Evolutionary conservation across 257 asterid genomes (phyloP).

Genomic region (Fraxinus excelsior): DNA sequence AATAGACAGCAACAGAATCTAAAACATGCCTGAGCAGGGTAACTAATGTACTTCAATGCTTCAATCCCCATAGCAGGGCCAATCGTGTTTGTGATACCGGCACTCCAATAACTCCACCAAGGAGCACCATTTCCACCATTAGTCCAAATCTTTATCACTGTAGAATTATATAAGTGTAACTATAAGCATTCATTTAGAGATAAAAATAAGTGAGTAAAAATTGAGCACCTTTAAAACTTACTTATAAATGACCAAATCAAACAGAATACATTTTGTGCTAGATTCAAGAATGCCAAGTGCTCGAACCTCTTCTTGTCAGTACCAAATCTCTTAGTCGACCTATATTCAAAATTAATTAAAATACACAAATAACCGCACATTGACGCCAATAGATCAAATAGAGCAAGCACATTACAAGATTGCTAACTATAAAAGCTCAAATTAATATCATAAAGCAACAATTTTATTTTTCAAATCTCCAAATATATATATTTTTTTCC

Average conservation of each 20-base stretch:
- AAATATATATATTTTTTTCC: no score
- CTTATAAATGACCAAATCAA: slow-evolving; percentile 89
- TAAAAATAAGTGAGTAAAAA: not conserved
- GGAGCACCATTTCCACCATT: slow-evolving; percentile 82
- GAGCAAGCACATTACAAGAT: not conserved
- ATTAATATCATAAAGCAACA: not conserved
- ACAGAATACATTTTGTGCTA: slow-evolving; percentile 87
- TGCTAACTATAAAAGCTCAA: no score
- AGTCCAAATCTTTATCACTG: slow-evolving; percentile 91
- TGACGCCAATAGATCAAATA: not conserved
- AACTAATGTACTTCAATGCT: slow-evolving; percentile 93
- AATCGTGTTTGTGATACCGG: slow-evolving; percentile 88
- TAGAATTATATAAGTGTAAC: slow-evolving; percentile 21
- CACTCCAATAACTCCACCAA: slow-evolving; percentile 99
- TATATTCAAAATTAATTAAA: slow-evolving; percentile 26
- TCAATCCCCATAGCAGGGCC: slow-evolving; percentile 99
- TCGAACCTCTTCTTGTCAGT: slow-evolving; percentile 85
- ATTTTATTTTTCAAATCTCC: not conserved
- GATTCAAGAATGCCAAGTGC: slow-evolving; percentile 91
- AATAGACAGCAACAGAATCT: not conserved
- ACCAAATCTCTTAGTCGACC: slow-evolving; percentile 92
- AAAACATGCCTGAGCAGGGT: slow-evolving; percentile 81
- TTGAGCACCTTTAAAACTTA: slow-evolving; percentile 40
- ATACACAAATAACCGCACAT: not conserved
- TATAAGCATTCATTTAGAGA: not conserved